Evolutionary conservation across 495 filamentous ascomycete species (phyloP).

Genomic region (Penicillium taxi): DNA sequence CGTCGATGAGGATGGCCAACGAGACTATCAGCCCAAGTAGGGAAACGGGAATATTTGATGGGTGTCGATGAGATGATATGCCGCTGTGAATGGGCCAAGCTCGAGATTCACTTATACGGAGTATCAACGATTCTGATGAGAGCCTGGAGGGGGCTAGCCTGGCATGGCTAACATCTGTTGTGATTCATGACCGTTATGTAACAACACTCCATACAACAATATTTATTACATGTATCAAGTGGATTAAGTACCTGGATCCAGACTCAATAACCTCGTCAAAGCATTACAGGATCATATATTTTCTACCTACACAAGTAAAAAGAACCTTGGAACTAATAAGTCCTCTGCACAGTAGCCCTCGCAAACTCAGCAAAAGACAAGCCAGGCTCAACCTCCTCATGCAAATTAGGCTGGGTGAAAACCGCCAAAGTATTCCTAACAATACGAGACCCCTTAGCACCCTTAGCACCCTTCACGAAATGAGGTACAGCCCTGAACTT

Average conservation of each 20-base stretch:
- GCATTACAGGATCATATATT: too few relatives aligned
- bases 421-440: slow-evolving; percentile 92
- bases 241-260: too few relatives aligned
- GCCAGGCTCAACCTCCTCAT: slow-evolving; percentile 68
- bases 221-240: too few relatives aligned
- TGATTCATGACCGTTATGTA: too few relatives aligned
- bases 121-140: neutral
- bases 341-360: slow-evolving; percentile 70
- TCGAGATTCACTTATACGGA: too few relatives aligned
- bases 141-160: neutral
- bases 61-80: too few relatives aligned
- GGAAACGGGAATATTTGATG: too few relatives aligned
- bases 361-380: slow-evolving; percentile 84
- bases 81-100: too few relatives aligned
- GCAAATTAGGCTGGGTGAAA: slow-evolving; percentile 93
- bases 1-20: slow-evolving; percentile 1
- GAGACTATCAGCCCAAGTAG: slow-evolving; percentile 3
- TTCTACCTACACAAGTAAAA: neutral
- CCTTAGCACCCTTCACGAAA: slow-evolving; percentile 69
- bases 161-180: too few relatives aligned
- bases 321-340: slow-evolving; percentile 51
- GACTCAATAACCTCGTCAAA: too few relatives aligned
- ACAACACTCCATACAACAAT: too few relatives aligned
- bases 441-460: slow-evolving; percentile 39
- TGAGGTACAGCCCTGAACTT: slow-evolving; percentile 92